These are phyloP conservation scores for Rhazya stricta DNA, from an alignment of 257 asterid species.

Conservation along the genomic window DNA sequence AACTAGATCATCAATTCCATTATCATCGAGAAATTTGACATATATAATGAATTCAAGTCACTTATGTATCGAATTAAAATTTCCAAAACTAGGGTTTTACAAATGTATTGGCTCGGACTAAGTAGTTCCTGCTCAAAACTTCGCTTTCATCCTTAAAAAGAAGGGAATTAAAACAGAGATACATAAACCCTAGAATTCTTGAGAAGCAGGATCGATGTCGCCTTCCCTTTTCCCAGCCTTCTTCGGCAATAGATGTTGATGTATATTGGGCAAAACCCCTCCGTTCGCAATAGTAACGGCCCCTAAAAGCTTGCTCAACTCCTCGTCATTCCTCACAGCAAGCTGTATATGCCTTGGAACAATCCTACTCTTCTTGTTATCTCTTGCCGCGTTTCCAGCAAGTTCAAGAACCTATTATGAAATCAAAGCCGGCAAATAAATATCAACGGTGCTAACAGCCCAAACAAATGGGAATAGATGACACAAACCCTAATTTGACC, in stretches of 20 bases:
- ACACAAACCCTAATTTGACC: background rate
- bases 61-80: background rate
- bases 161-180: too few relatives aligned
- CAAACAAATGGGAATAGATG: background rate
- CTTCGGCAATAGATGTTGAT: conserved; percentile 46
- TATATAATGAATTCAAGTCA: background rate
- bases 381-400: conserved; percentile 69
- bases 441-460: background rate
- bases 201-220: conserved; percentile 55
- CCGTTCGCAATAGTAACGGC: conserved; percentile 61
- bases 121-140: background rate
- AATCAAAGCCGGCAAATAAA: background rate
- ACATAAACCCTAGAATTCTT: conserved; percentile 46
- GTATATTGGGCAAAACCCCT: conserved; percentile 66
- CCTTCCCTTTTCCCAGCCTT: conserved; percentile 37
- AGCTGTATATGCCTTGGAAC: conserved; percentile 64
- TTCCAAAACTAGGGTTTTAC: background rate
- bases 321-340: conserved; percentile 70
- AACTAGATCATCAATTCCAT: background rate
- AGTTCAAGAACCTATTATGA: conserved; percentile 49
- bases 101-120: background rate
- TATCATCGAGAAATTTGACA: background rate
- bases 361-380: conserved; percentile 61
- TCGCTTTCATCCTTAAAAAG: background rate
- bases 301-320: conserved; percentile 54